Evolutionary conservation across 2,329 filamentous ascomycete genomes (phyloP).

Genomic region (Diplodia scrobiculata): DNA sequence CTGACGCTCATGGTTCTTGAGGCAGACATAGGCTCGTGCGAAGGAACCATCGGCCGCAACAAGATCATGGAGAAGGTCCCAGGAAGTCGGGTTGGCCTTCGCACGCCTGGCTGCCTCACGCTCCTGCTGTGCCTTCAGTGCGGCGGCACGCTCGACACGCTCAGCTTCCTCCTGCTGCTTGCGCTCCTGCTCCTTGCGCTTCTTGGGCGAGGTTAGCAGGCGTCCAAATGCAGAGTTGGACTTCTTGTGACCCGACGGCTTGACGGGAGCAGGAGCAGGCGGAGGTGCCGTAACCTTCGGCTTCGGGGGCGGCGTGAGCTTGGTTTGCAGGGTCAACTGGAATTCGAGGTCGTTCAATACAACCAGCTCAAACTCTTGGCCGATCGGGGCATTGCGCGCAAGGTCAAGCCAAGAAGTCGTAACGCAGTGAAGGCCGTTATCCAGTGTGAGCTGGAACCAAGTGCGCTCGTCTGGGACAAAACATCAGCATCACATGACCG

Average conservation of each 20-base stretch:
- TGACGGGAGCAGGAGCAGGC: slow-evolving; percentile 63
- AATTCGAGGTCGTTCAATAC: slow-evolving; percentile 98
- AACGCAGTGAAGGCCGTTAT: slow-evolving; percentile 96
- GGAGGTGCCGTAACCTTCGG: slow-evolving; percentile 43
- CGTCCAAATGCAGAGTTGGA: slow-evolving; percentile 77
- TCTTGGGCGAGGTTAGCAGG: slow-evolving; percentile 85
- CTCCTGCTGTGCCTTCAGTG: slow-evolving; percentile 49
- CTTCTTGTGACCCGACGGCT: slow-evolving; percentile 68
- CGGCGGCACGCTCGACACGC: slow-evolving; percentile 69
- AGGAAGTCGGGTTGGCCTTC: slow-evolving; percentile 66
- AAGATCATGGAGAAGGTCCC: slow-evolving; percentile 82
- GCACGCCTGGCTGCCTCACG: slow-evolving; percentile 58
- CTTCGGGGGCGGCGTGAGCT: slow-evolving; percentile 74
- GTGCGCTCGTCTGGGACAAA: slow-evolving; percentile 71
- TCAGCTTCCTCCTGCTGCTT: slow-evolving; percentile 85
- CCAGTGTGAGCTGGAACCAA: slow-evolving; percentile 94
- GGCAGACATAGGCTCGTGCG: slow-evolving; percentile 85
- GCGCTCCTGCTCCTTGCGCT: slow-evolving; percentile 90
- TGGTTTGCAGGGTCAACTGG: slow-evolving; percentile 93
- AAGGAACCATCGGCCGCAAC: slow-evolving; percentile 93
- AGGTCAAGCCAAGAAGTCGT: slow-evolving; percentile 95
- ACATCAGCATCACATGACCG: slow-evolving; percentile 22
- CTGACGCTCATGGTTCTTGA: slow-evolving; percentile 86
- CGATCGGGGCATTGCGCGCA: slow-evolving; percentile 87
- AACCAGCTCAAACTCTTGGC: slow-evolving; percentile 96